A percentile compares a stretch with the other conserved stretches of the same genome.
These are phyloP conservation scores for Moricandia arvensis DNA, from an alignment of 345 rosid species.

Conservation along the genomic window DNA sequence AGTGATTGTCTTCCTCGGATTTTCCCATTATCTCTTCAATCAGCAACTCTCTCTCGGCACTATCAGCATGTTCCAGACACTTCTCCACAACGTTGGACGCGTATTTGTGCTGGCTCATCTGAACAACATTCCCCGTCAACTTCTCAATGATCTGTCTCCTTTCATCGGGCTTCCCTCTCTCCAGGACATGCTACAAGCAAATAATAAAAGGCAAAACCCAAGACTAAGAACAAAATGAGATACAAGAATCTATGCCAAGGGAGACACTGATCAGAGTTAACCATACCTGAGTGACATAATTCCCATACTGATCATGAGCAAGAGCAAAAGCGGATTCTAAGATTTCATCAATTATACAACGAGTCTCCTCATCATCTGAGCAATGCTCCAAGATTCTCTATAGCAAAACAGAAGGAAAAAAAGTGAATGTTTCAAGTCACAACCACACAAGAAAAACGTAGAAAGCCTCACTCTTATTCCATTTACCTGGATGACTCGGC, in stretches of 20 bases:
- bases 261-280: not conserved
- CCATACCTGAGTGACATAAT: conserved; percentile 94
- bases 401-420: conserved; percentile 24
- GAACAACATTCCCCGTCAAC: conserved; percentile 75
- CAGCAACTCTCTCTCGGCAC: conserved; percentile 65
- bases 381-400: conserved; percentile 97
- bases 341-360: conserved; percentile 84
- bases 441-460: not conserved
- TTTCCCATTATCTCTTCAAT: conserved; percentile 81
- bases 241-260: not conserved
- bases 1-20: conserved; percentile 72
- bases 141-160: conserved; percentile 72
- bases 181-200: conserved; percentile 78
- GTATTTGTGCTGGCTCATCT: conserved; percentile 96
- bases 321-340: conserved; percentile 75
- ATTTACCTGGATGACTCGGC: conserved; percentile 93
- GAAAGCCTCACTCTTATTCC: not conserved
- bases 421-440: not conserved
- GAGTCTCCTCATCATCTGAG: conserved; percentile 68
- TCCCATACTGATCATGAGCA: conserved; percentile 97
- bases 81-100: conserved; percentile 97
- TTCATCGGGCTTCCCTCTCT: conserved; percentile 79
- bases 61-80: conserved; percentile 81
- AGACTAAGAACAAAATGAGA: conserved; percentile 13
- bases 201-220: conserved; percentile 7